phyloP scores from a whole-genome alignment of 179 eudicot genomes.

The Sideroxylon spinosum region DNA sequence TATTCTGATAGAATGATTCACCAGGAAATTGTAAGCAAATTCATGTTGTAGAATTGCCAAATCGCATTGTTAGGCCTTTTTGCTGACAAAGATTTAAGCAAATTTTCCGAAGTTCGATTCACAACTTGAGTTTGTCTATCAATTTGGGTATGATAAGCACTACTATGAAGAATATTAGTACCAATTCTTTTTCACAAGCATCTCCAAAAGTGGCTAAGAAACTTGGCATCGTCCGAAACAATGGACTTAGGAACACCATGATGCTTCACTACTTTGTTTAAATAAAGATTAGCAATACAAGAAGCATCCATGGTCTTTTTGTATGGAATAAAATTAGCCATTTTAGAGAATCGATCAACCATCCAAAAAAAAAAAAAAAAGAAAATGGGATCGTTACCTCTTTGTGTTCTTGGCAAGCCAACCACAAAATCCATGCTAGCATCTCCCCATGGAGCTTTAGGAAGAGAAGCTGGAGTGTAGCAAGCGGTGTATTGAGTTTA shows the following conservation, averaged over 20 bases:
- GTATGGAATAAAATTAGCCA: background rate
- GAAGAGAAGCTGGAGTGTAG: no score
- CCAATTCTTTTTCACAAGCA: no score
- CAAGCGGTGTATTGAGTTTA: background rate
- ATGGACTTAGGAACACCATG: background rate
- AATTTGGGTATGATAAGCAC: no score
- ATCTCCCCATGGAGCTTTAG: background rate
- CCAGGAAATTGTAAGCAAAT: no score
- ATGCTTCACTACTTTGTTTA: background rate
- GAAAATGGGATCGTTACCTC: background rate
- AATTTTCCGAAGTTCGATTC: background rate
- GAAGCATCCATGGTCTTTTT: background rate
- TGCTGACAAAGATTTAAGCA: background rate
- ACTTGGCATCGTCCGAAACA: background rate
- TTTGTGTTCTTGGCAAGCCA: background rate
- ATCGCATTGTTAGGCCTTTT: no score
- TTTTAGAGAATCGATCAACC: background rate
- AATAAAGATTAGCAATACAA: background rate
- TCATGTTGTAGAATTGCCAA: no score
- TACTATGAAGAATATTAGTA: no score
- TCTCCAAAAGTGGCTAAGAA: no score
- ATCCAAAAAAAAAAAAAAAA: no score
- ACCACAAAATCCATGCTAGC: background rate
- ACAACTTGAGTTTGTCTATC: no score
- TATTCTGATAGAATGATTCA: no score